phyloP scores from a whole-genome alignment of 2,329 filamentous ascomycete genomes.

The Paracoccidioides brasiliensis region DNA sequence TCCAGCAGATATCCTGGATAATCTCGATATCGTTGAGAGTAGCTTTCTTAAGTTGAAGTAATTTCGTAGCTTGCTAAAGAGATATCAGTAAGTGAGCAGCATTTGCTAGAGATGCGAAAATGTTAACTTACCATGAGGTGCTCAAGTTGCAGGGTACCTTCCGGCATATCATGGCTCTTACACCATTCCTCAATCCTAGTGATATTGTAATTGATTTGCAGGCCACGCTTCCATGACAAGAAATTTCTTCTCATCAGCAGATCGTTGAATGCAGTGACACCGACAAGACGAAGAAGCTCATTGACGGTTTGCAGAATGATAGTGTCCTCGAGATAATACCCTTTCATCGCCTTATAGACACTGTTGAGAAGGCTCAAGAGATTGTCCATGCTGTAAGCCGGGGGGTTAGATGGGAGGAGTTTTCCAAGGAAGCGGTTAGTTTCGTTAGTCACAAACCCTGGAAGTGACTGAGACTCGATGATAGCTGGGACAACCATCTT shows the following conservation, averaged over 20 bases:
- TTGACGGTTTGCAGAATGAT: conserved; percentile 95
- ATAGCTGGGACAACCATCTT: conserved; percentile 99
- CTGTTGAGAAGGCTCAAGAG: conserved; percentile 89
- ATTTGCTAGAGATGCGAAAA: background rate
- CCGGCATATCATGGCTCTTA: conserved; percentile 99
- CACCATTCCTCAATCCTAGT: conserved; percentile 99
- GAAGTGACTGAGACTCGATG: conserved; percentile 95
- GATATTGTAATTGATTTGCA: conserved; percentile 99
- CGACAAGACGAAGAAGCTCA: conserved; percentile 81
- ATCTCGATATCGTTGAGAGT: conserved; percentile 99
- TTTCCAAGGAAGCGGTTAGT: conserved; percentile 97
- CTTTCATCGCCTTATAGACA: conserved; percentile 97
- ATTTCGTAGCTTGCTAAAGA: conserved; percentile 81
- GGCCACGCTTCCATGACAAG: conserved; percentile 95
- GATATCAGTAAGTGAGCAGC: conserved; percentile 8
- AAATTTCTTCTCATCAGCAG: conserved; percentile 96
- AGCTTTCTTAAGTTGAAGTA: conserved; percentile 96
- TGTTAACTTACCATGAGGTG: conserved; percentile 68
- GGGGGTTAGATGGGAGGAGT: conserved; percentile 73
- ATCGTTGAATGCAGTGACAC: conserved; percentile 97
- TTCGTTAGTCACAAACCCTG: conserved; percentile 97
- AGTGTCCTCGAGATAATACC: conserved; percentile 89
- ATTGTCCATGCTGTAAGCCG: conserved; percentile 99
- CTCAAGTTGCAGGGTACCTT: conserved; percentile 92
- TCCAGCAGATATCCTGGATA: conserved; percentile 99